Conservation (phyloP, 164 flowering plant genomes). For the Stephania cephalantha region DNA sequence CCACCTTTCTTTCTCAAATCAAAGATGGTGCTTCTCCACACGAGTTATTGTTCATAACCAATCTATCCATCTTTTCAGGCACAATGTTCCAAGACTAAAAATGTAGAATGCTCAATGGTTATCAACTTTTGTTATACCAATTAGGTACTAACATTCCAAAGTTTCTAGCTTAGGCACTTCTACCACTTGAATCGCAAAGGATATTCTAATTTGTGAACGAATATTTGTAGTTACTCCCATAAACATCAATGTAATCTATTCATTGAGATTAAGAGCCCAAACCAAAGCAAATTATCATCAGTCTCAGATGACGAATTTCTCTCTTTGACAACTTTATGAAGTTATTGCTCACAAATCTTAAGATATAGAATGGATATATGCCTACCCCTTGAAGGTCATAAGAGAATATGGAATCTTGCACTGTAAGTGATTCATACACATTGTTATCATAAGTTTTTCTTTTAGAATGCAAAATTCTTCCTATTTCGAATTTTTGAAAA, state of each 20-base stretch:
- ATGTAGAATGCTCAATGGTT: neutral
- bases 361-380: neutral
- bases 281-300: neutral
- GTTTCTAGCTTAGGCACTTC: neutral
- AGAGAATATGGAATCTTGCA: neutral
- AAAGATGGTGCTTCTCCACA: no score
- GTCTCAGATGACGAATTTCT: neutral
- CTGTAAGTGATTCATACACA: no score
- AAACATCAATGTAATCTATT: neutral
- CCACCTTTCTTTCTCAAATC: neutral
- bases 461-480: no score
- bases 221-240: neutral
- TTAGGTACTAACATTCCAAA: neutral
- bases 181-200: neutral
- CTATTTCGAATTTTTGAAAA: no score
- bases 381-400: neutral
- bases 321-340: neutral
- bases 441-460: no score
- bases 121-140: neutral
- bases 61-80: neutral
- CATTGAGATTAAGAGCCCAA: neutral
- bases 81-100: neutral
- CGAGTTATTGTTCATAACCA: neutral
- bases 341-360: neutral
- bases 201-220: neutral